phyloP scores from a whole-genome alignment of 2,329 filamentous ascomycete species.

The Epichloe uncinata region DNA sequence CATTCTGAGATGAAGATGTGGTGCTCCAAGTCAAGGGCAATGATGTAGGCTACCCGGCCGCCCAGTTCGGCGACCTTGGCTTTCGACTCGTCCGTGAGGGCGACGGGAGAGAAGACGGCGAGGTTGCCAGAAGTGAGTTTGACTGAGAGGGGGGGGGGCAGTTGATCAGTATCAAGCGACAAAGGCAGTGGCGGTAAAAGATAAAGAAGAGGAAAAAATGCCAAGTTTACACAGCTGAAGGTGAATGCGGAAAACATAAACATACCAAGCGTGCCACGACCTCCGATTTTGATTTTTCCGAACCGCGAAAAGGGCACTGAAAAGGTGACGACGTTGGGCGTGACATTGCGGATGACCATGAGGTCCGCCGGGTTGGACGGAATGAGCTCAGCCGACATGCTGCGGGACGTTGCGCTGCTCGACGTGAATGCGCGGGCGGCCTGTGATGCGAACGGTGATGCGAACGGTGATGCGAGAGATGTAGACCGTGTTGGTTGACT shows the following conservation, averaged over 20 bases:
- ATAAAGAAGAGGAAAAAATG: background rate
- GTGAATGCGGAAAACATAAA: conserved; percentile 28
- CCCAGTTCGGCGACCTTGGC: conserved; percentile 50
- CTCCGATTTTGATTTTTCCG: conserved; percentile 69
- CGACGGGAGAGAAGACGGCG: conserved; percentile 84
- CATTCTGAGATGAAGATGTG: conserved; percentile 87
- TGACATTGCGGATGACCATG: conserved; percentile 82
- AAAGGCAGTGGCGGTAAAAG: background rate
- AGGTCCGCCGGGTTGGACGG: conserved; percentile 62
- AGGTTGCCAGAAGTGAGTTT: conserved; percentile 65
- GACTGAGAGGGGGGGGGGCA: conserved; percentile 40
- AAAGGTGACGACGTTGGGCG: conserved; percentile 63
- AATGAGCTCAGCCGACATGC: conserved; percentile 46
- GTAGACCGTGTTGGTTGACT: background rate
- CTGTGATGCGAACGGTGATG: no score
- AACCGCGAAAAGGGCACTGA: conserved; percentile 77
- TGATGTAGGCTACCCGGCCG: conserved; percentile 66
- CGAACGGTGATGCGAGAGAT: background rate
- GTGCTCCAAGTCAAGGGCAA: conserved; percentile 83
- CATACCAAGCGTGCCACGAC: conserved; percentile 71
- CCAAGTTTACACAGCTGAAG: no score
- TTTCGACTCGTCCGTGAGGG: conserved; percentile 62
- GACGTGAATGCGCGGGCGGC: conserved; percentile 6
- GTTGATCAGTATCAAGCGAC: background rate
- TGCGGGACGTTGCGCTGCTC: conserved; percentile 8